Base-by-base conservation (phyloP, 805 yeast species). In the Candida anglica region DNA sequence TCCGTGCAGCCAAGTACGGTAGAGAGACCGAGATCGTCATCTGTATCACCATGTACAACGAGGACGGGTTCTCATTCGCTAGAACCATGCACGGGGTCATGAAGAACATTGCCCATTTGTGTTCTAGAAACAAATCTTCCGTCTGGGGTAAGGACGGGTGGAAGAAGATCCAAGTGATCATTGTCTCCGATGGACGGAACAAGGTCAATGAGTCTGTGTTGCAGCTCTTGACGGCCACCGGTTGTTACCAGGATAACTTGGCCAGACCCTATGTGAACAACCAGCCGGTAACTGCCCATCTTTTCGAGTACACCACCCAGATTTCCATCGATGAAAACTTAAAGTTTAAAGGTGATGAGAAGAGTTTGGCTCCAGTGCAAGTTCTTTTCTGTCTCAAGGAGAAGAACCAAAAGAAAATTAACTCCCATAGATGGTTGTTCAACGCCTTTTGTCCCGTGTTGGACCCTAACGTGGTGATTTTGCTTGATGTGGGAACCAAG, bases 81-180 rank as follows among this genome's bases (percentile, higher is more conserved):
- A 77, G 98, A 62, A 94, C 98, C 0, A 70, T 93, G 74, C 95
- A 94, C 57, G 86, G 95, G 0, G 91, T 93, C 11, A 86, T 91
- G 86, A 84, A 79, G 49, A 93, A 94, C 58, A 77, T 93, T 38
- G 86, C 96, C 2, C 93, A 88, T 51, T 67, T 93, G 33, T 78
- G 95, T 53, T 76, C 82, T 11, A 77, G 98, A 57, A 71, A 74
- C 35, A 83, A 79, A 55, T 84, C 95, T 25, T 69, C 83, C 32
- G 82, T 85, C 13, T 93, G 99, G 99, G 98, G 98, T 4, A 79
- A 81, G 45, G 94, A 89, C 39, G 84, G 95, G 17, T 93, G 99
- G 99, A 88, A 93, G 53, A 93, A 91, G 60, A 81, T 93, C 15
- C 96, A 91, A 34, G 96, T 93, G 10, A 69, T 86, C 36, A 81